These are phyloP conservation scores for Plectranthus barbatus DNA, from an alignment of 257 asterid genomes.

Conservation along the genomic window DNA sequence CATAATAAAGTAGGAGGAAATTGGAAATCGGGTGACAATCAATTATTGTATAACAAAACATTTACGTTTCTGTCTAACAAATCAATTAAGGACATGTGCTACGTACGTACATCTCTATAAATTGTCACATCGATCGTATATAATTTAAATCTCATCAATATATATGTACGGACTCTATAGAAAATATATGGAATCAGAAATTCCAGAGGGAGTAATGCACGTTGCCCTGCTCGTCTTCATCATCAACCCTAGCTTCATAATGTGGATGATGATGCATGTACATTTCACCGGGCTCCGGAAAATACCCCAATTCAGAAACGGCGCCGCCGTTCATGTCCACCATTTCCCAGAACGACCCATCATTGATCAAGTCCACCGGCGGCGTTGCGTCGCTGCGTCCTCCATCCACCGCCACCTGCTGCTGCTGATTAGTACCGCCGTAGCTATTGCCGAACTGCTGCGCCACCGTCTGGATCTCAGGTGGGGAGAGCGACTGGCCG, in stretches of 20 bases:
- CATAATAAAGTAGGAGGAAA: too few species aligned
- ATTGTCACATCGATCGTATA: too few species aligned
- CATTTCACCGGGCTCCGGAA: constrained; percentile 13
- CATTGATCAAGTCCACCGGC: constrained; percentile 13
- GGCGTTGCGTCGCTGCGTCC: not conserved
- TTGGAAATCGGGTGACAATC: too few species aligned
- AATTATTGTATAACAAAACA: too few species aligned
- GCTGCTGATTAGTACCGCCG: not conserved
- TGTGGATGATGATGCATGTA: not conserved
- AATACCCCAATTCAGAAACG: constrained; percentile 7
- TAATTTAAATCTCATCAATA: too few species aligned
- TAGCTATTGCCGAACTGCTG: constrained; percentile 10
- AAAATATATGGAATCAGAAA: too few species aligned
- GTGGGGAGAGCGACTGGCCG: constrained; percentile 33
- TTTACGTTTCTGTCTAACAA: too few species aligned
- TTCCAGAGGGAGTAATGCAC: too few species aligned
- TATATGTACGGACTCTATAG: too few species aligned
- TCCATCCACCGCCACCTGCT: not conserved
- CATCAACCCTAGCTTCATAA: not conserved
- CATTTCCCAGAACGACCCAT: constrained; percentile 18
- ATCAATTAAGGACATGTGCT: too few species aligned
- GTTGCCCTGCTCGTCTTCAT: not conserved
- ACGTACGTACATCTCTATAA: too few species aligned
- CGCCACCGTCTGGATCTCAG: constrained; percentile 54
- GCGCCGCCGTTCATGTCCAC: constrained; percentile 4